phyloP scores from a whole-genome alignment of 1,139 yeast genomes.

The Nakaseomyces delphensis region DNA sequence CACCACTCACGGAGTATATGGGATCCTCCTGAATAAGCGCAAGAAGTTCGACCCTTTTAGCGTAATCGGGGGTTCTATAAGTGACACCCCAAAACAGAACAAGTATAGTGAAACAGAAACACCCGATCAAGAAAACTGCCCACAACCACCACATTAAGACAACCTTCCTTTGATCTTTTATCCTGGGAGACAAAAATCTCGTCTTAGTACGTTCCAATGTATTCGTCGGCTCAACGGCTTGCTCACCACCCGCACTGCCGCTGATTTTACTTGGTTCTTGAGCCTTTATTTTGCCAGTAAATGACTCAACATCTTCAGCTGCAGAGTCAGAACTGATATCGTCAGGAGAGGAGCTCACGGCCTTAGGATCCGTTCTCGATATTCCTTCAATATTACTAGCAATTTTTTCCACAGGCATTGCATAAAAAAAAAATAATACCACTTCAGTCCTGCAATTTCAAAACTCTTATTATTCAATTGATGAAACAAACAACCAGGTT shows the following conservation, averaged over 20 bases:
- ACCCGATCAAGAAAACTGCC: slow-evolving; percentile 8
- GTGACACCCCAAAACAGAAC: slow-evolving; percentile 9
- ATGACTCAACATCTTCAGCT: background rate
- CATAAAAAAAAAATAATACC: too few species aligned
- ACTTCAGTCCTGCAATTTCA: too few species aligned
- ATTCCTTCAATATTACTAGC: too few species aligned
- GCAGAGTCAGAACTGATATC: background rate
- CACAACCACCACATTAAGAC: slow-evolving; percentile 11
- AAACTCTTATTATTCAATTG: too few species aligned
- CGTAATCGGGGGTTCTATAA: slow-evolving; percentile 6
- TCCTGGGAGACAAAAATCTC: slow-evolving; percentile 12
- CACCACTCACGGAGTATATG: slow-evolving; percentile 1
- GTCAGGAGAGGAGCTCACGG: background rate
- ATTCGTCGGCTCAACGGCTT: background rate
- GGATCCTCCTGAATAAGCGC: slow-evolving; percentile 8
- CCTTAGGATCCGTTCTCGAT: too few species aligned
- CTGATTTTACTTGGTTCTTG: background rate
- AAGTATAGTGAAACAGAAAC: slow-evolving; percentile 7
- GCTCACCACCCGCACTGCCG: background rate
- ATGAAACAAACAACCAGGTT: too few species aligned
- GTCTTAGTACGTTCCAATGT: slow-evolving; percentile 7
- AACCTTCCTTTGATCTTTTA: slow-evolving; percentile 10
- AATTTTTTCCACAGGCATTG: too few species aligned
- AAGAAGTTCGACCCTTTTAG: slow-evolving; percentile 2
- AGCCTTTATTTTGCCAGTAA: background rate